Base-by-base conservation (phyloP, 2,329 filamentous ascomycete genomes). In the Biscogniauxia mediterranea region DNA sequence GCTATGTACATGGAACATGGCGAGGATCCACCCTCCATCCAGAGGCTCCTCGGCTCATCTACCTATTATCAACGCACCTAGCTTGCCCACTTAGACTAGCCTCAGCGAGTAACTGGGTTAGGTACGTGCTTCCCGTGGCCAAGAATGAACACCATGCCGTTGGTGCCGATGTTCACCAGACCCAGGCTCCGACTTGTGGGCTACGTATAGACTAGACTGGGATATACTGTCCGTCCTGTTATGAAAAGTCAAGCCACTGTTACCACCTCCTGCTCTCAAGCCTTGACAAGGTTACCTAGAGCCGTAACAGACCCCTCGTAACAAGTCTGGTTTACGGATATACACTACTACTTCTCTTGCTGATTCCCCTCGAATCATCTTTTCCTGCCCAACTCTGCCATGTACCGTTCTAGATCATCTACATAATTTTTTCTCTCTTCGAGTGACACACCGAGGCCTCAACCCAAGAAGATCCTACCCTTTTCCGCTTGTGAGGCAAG, bases 131-230 rank as follows among this genome's bases (percentile, higher is more conserved):
- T 69, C 65, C 66, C 68, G 66, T 54, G 57, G 65, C 61, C 65
- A 60, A 57, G 64, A 64, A 63, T 60, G 60, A 66, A 65, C 62
- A 64, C 61, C 66, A 68, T 70, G 69, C 70, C 68, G 69, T 68
- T 64, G 66, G 65, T 67, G 68, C 69, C 69, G 69, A 68, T 61
- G 56, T 17, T 59, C 51, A 58, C 49, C 56, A 46, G 50, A 52
- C 54, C 62, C 57, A 62, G 57, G 59, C 60, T 61, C 28, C 57
- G 63, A 46, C 7, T 46, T 46, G 38, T 46, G 52, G 52, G 26
- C 32, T 32, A 54, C 32, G 25, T 54, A 54, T 54, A 26, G 52
- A 50, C 25, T 61, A 57, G 61, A 62, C 62, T 63, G 63, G 66
- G 66, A 62, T 64, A 63, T 58, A 49, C 54, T 13, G 54, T 55